phyloP scores from a whole-genome alignment of 2,329 filamentous ascomycete species.

The Xylaria hypoxylon region DNA sequence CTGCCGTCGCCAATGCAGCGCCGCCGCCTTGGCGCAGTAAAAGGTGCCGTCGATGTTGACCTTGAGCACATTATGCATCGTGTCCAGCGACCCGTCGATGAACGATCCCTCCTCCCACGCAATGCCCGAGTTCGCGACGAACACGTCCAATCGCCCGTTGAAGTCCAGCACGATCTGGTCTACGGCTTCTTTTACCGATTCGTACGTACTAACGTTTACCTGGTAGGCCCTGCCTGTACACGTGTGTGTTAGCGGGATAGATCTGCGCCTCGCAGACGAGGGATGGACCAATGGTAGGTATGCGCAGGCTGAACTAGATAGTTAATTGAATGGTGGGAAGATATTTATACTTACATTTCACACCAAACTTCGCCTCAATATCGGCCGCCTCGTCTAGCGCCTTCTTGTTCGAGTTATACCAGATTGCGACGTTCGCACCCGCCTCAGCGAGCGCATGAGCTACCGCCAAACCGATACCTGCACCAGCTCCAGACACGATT shows the following conservation, averaged over 20 bases:
- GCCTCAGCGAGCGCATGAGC: slow-evolving; percentile 75
- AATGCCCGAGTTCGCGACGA: slow-evolving; percentile 83
- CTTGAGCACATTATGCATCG: slow-evolving; percentile 74
- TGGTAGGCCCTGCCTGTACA: slow-evolving; percentile 68
- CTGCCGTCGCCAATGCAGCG: slow-evolving; percentile 76
- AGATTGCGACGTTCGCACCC: slow-evolving; percentile 77
- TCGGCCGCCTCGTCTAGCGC: slow-evolving; percentile 70
- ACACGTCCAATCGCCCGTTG: slow-evolving; percentile 79
- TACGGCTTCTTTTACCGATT: slow-evolving; percentile 64
- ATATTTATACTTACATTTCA: slow-evolving; percentile 67
- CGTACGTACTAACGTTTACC: slow-evolving; percentile 68
- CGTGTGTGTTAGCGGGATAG: not conserved
- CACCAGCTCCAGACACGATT: slow-evolving; percentile 69
- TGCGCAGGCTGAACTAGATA: not conserved
- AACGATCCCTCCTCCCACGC: slow-evolving; percentile 77
- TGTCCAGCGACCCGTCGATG: slow-evolving; percentile 71
- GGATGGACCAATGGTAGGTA: not conserved
- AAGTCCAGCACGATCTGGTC: slow-evolving; percentile 71
- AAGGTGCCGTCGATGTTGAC: slow-evolving; percentile 82
- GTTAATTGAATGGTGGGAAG: not conserved
- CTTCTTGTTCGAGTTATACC: slow-evolving; percentile 77
- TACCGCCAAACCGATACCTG: slow-evolving; percentile 73
- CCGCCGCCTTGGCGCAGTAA: slow-evolving; percentile 79
- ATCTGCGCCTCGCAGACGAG: not conserved
- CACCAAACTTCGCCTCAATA: slow-evolving; percentile 73